phyloP scores from a whole-genome alignment of 1,284 basidiomycete species.

The Cutaneotrichosporon daszewskae region DNA sequence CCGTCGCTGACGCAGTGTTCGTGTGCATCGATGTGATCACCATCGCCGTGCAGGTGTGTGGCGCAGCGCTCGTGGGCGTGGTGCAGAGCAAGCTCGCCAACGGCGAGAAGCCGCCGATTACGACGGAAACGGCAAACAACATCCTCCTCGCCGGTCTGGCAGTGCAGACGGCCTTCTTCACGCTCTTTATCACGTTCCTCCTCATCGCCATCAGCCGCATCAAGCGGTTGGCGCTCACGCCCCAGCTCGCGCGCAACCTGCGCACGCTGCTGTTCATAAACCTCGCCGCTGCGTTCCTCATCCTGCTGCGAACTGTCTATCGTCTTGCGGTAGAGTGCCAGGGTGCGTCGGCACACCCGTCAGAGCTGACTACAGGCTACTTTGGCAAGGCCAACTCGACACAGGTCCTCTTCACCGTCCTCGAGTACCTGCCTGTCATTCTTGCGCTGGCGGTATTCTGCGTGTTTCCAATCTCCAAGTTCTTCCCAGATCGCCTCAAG shows the following conservation, averaged over 20 bases:
- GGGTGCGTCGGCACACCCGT: slow-evolving; percentile 21
- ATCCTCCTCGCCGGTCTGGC: slow-evolving; percentile 48
- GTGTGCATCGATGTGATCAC: slow-evolving; percentile 40
- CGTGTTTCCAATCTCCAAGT: slow-evolving; percentile 15
- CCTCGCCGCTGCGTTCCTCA: slow-evolving; percentile 8
- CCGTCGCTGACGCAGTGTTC: slow-evolving; percentile 26
- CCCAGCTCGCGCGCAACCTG: background rate
- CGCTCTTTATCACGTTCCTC: slow-evolving; percentile 5
- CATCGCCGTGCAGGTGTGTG: slow-evolving; percentile 45
- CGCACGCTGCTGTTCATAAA: slow-evolving; percentile 4
- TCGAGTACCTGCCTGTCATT: slow-evolving; percentile 47
- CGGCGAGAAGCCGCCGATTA: slow-evolving; percentile 27
- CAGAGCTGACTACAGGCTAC: slow-evolving; percentile 24
- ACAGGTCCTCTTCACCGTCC: slow-evolving; percentile 42
- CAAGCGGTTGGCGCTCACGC: background rate
- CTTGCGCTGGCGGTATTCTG: slow-evolving; percentile 40
- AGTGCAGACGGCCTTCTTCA: slow-evolving; percentile 29
- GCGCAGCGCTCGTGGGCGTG: slow-evolving; percentile 49
- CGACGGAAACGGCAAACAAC: slow-evolving; percentile 43
- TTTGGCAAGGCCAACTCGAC: slow-evolving; percentile 39
- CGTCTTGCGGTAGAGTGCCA: slow-evolving; percentile 49
- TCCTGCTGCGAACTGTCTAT: slow-evolving; percentile 46
- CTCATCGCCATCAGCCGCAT: slow-evolving; percentile 3
- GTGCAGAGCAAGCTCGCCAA: slow-evolving; percentile 34
- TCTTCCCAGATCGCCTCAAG: slow-evolving; percentile 11